A percentile compares a stretch with the other conserved stretches of the same genome.
phyloP scores from a whole-genome alignment of 116 monocot species.

The Trichopus zeylanicus region DNA sequence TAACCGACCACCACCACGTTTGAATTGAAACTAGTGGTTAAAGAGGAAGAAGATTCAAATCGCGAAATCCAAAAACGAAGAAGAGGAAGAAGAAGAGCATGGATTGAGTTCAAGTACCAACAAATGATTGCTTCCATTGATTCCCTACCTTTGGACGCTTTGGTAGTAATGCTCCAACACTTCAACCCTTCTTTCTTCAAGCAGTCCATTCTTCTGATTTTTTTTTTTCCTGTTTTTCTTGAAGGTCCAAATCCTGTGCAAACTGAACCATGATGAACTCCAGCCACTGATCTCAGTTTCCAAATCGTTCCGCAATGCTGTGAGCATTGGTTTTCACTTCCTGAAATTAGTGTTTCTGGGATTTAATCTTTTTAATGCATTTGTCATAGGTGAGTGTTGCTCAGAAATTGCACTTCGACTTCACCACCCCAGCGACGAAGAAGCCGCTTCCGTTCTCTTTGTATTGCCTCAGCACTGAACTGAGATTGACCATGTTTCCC shows the following conservation, averaged over 20 bases:
- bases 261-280: slow-evolving; percentile 5
- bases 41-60: too few species aligned
- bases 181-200: not conserved
- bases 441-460: not conserved
- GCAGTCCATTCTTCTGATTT: not conserved
- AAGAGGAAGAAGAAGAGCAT: slow-evolving; percentile 1
- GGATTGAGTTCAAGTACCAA: not conserved
- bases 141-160: slow-evolving; percentile 1
- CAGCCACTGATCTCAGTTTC: not conserved
- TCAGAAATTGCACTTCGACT: not conserved
- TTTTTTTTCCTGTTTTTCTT: not conserved
- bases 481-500: too few species aligned
- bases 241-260: not conserved
- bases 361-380: too few species aligned
- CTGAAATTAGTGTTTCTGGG: too few species aligned
- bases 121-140: slow-evolving; percentile 3
- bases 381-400: not conserved
- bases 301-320: not conserved
- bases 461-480: not conserved
- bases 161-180: not conserved
- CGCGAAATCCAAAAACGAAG: too few species aligned
- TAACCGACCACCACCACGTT: too few species aligned
- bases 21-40: too few species aligned
- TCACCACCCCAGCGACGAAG: not conserved
- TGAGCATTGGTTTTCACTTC: not conserved